Conservation (phyloP, 306 rosid genomes). For the Alnus glutinosa region DNA sequence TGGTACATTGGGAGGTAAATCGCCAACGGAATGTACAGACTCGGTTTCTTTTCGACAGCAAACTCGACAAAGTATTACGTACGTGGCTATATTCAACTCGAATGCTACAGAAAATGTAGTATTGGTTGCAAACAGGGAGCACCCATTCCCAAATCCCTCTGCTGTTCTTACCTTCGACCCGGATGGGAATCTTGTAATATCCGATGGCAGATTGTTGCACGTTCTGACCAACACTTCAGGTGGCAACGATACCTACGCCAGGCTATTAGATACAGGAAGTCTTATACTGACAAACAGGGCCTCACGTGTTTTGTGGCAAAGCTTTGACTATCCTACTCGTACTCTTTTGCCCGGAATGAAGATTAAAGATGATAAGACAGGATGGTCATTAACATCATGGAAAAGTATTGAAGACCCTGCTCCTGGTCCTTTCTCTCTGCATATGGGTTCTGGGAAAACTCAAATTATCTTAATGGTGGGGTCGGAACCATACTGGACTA, state of each 20-base stretch:
- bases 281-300: background rate
- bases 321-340: background rate
- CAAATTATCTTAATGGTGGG: background rate
- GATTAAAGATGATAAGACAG: background rate
- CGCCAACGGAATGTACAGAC: background rate
- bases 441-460: background rate
- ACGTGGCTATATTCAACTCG: background rate
- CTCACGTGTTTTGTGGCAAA: background rate
- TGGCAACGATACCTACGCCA: background rate
- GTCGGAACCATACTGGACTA: background rate
- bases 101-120: accelerated
- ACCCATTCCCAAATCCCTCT: background rate
- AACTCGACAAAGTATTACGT: background rate
- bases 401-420: background rate
- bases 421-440: background rate
- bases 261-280: background rate
- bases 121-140: background rate
- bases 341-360: background rate
- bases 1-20: no score
- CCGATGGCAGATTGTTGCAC: background rate
- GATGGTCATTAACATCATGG: no score
- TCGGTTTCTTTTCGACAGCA: background rate
- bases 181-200: background rate
- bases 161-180: background rate
- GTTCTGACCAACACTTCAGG: background rate